phyloP scores from a whole-genome alignment of 805 yeast genomes.

The Metschnikowia similis region DNA sequence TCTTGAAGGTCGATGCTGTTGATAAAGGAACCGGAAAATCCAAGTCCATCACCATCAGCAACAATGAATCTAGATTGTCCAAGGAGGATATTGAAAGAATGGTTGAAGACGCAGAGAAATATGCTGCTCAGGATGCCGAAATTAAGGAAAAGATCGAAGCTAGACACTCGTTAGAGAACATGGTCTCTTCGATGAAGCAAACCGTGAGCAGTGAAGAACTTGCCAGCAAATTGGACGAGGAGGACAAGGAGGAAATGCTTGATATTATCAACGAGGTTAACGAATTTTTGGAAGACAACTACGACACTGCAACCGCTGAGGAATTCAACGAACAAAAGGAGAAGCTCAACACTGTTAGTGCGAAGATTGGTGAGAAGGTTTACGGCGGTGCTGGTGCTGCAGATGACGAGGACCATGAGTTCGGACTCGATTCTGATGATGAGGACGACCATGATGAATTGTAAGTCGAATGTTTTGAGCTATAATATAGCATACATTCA shows the following conservation, averaged over 20 bases:
- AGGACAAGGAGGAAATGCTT: conserved; percentile 81
- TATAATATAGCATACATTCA: background rate
- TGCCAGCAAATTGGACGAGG: conserved; percentile 68
- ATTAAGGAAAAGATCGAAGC: conserved; percentile 19
- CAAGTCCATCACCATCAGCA: conserved; percentile 19
- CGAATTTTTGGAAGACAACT: conserved; percentile 75
- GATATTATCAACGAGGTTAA: conserved; percentile 86
- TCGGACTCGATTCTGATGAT: conserved; percentile 31
- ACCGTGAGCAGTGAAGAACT: conserved; percentile 15
- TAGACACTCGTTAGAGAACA: conserved; percentile 19
- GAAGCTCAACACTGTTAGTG: conserved; percentile 72
- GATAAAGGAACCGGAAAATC: conserved; percentile 21
- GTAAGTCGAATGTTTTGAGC: conserved; percentile 14
- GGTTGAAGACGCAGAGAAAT: conserved; percentile 21
- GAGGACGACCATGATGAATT: conserved; percentile 45
- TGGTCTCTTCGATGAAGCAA: conserved; percentile 14
- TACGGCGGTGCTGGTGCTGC: conserved; percentile 46
- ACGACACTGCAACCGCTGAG: conserved; percentile 82
- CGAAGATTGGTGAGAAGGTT: conserved; percentile 88
- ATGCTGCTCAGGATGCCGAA: conserved; percentile 19
- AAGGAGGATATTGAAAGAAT: conserved; percentile 20
- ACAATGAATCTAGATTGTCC: conserved; percentile 19
- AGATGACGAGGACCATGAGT: conserved; percentile 34
- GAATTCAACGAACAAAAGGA: conserved; percentile 92
- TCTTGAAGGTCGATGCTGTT: conserved; percentile 19